Evolutionary conservation across 1,139 yeast genomes (phyloP).

Genomic region (Hyphopichia burtonii): DNA sequence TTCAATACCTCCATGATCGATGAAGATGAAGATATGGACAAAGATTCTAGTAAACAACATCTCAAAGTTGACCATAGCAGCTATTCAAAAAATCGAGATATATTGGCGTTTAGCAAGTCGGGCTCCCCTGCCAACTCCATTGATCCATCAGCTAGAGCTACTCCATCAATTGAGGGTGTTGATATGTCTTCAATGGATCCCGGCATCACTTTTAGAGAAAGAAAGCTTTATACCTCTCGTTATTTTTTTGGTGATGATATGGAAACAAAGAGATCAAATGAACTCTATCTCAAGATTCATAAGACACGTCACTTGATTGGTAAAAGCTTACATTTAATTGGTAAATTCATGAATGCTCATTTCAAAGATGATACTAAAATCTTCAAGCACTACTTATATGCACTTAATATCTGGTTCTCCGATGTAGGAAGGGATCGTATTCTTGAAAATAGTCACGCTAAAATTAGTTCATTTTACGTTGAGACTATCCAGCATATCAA

Average conservation of each 20-base stretch:
- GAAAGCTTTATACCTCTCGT: constrained; percentile 57
- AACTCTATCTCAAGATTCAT: constrained; percentile 61
- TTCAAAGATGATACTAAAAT: constrained; percentile 70
- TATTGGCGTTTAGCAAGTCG: not conserved
- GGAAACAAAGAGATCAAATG: constrained; percentile 46
- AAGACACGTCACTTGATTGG: constrained; percentile 64
- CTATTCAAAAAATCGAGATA: not conserved
- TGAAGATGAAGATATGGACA: constrained; percentile 22
- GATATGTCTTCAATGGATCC: constrained; percentile 44
- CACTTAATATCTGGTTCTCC: constrained; percentile 76
- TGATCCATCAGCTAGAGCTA: constrained; percentile 34
- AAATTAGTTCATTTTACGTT: constrained; percentile 35
- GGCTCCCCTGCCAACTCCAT: constrained; percentile 19
- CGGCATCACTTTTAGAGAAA: constrained; percentile 56
- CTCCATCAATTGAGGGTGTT: constrained; percentile 45
- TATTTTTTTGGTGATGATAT: constrained; percentile 57
- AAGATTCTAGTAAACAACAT: not conserved
- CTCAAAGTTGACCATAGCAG: not conserved
- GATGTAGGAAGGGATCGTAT: constrained; percentile 79
- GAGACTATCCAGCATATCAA: constrained; percentile 41
- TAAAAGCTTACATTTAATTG: constrained; percentile 60
- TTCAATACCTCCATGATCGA: constrained; percentile 16
- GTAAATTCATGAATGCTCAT: constrained; percentile 45
- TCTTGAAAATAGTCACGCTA: constrained; percentile 53
- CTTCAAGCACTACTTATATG: constrained; percentile 63